Percentiles rank a stretch among this genome's conserved stretches.
Evolutionary conservation across 2,329 filamentous ascomycete species (phyloP).

Genomic region (Bimuria novae-zelandiae): DNA sequence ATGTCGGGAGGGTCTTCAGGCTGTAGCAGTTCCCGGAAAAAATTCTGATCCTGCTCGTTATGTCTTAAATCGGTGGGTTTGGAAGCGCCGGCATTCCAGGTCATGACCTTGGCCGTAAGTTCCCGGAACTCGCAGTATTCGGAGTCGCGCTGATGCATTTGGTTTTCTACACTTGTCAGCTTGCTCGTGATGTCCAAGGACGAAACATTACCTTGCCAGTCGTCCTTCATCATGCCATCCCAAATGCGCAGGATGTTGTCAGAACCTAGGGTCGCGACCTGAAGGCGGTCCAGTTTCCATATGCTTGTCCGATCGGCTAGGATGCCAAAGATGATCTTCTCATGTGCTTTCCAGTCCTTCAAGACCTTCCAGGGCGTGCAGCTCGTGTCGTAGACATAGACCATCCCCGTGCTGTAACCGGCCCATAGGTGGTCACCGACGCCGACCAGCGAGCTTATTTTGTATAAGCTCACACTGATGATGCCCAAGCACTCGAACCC

Average conservation of each 20-base stretch:
- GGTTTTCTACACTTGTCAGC: conserved; percentile 60
- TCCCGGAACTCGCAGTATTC: conserved; percentile 87
- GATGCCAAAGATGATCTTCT: conserved; percentile 78
- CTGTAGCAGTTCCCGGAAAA: conserved; percentile 79
- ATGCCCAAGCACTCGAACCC: conserved; percentile 79
- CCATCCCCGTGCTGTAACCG: conserved; percentile 90
- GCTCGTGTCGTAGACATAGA: conserved; percentile 87
- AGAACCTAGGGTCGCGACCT: conserved; percentile 83
- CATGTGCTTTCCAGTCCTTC: conserved; percentile 95
- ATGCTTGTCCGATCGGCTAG: conserved; percentile 78
- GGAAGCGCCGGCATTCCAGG: conserved; percentile 96
- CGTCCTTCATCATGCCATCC: conserved; percentile 91
- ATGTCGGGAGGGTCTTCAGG: conserved; percentile 84
- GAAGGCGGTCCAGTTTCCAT: conserved; percentile 81
- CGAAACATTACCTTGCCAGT: conserved; percentile 74
- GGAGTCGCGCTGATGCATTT: conserved; percentile 82
- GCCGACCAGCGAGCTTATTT: conserved; percentile 85
- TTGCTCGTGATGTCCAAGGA: not conserved
- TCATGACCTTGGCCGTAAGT: conserved; percentile 79
- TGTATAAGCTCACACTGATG: conserved; percentile 88
- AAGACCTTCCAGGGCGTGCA: conserved; percentile 84
- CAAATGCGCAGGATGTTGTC: conserved; percentile 85
- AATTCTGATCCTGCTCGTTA: conserved; percentile 70
- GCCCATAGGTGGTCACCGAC: conserved; percentile 88
- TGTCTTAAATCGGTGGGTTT: conserved; percentile 83